Evolutionary conservation across 495 filamentous ascomycete genomes (phyloP), one percentile per base, ranked within the genome.

Genomic region (Penicillium tannophilum): DNA sequence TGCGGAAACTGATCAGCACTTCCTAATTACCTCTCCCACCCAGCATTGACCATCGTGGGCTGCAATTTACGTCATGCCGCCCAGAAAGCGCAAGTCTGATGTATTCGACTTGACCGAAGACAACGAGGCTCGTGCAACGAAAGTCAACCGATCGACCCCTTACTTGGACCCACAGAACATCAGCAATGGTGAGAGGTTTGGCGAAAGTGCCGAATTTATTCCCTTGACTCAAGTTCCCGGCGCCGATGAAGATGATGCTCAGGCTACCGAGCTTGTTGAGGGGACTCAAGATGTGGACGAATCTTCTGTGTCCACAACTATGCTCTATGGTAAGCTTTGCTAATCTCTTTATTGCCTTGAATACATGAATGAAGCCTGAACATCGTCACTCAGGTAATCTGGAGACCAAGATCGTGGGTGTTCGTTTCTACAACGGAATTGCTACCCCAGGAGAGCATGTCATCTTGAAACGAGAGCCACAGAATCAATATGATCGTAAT

Each of bases 391-490:
- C 23, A 85, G 68, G 73, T 53, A 46, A 67, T 48, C 11, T 69
- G 67, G 72, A 82, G 8, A 81, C 77, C 12, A 92, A 93, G 59
- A 88, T 94, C 47, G 92, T 96, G 0, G 93, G 92, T 6, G 79
- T 91, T 12, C 81, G 87, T 51, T 96, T 86, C 69, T 97, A 97
- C 71, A 75, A 67, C 26, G 91, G 91, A 6, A 66, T 83, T 56
- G 90, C 89, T 4, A 90, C 82, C 4, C 51, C 79, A 5, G 89
- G 89, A 14, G 93, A 97, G 67, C 79, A 84, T 56, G 88, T 94
- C 1, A 60, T 90, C 28, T 66, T 89, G 52, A 74, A 70, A 31
- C 77, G 93, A 60, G 89, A 96, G 56, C 88, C 90, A 3, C 55
- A 64, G 12, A 97, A 97, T 60, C 62, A 75, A 54, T 92, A 90